Conservation (phyloP, 257 asterid species). For the Solanum dulcamara region DNA sequence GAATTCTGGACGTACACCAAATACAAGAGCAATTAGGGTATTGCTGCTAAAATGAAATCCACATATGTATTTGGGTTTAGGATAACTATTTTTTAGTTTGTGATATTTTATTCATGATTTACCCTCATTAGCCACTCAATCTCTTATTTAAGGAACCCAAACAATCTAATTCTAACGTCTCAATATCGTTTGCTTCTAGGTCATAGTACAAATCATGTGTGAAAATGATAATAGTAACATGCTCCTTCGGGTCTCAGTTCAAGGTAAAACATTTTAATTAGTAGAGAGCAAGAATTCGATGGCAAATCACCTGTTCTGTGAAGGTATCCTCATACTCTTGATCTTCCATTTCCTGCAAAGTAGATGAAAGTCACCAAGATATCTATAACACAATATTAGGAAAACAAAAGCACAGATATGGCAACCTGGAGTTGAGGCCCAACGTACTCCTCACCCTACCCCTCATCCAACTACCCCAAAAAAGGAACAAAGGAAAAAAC, state of each 20-base stretch:
- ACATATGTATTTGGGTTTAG: not conserved
- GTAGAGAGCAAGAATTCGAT: not conserved
- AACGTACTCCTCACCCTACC: not conserved
- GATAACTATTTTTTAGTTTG: not conserved
- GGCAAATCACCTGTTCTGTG: constrained; percentile 41
- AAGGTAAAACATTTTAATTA: not conserved
- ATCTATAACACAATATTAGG: not conserved
- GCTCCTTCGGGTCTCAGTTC: not conserved
- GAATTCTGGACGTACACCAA: not conserved
- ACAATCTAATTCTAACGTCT: not conserved
- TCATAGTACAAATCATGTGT: not conserved
- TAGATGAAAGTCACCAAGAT: constrained; percentile 2
- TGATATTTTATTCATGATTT: not conserved
- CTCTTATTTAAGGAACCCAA: not conserved
- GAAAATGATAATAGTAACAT: not conserved
- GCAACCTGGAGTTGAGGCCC: not conserved
- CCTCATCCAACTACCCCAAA: not conserved
- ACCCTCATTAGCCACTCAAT: not conserved
- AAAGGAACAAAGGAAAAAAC: not conserved
- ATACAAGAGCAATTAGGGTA: not conserved
- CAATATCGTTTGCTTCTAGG: not conserved
- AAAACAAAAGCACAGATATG: not conserved
- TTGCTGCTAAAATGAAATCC: not conserved
- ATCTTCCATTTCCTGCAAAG: constrained; percentile 45
- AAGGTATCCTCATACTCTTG: constrained; percentile 45